Evolutionary conservation across 2,329 filamentous ascomycete genomes (phyloP), one percentile per base, ranked within the genome.

Genomic region (Sclerotinia minor): DNA sequence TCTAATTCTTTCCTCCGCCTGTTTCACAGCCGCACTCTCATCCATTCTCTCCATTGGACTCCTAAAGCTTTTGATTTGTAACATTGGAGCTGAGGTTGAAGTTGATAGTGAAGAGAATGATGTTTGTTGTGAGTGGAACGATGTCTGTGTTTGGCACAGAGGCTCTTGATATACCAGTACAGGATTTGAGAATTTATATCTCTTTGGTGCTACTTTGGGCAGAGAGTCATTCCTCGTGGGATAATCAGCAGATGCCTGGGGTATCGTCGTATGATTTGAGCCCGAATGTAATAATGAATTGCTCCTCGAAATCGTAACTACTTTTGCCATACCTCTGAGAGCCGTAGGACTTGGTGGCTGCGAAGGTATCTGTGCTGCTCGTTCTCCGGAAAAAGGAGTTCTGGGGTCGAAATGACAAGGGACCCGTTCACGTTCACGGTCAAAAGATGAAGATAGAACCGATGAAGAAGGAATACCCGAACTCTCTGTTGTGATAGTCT

Each of bases 1-100:
- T 21, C 65, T 67, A n/a, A 67, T 67, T 21, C 55, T 61, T 24
- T 19, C 35, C 8, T 67, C 65, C 9, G 65, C 65, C 9, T 67
- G 55, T 32, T 7, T 44, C 19, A 67, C 47, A 8, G 59, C 55
- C 24, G 47, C 45, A 61, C 47, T 61, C 45, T 67, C 47, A 32
- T 61, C 65, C 13, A 5, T 13, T 7, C 35, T 26, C 13, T 15
- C 47, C 55, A 54, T 67, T 24, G 65, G 55, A 61, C 65, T 67
- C 38, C 55, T 61, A 21, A 54, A 67, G 2, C 2, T 45, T 13
- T 32, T 60, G 1, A 17, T 5, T 24, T 41, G 45, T 19, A 35
- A 29, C 15, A 21, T 4, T 5, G 26, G 44, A 52, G 64, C 3
- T 5, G n/a, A 9, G 2, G 26, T n/a, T 0, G 41, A 32, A 19